These are phyloP conservation scores for Pelargonium citronellum DNA, from an alignment of 441 rosid genomes.

Conservation along the genomic window DNA sequence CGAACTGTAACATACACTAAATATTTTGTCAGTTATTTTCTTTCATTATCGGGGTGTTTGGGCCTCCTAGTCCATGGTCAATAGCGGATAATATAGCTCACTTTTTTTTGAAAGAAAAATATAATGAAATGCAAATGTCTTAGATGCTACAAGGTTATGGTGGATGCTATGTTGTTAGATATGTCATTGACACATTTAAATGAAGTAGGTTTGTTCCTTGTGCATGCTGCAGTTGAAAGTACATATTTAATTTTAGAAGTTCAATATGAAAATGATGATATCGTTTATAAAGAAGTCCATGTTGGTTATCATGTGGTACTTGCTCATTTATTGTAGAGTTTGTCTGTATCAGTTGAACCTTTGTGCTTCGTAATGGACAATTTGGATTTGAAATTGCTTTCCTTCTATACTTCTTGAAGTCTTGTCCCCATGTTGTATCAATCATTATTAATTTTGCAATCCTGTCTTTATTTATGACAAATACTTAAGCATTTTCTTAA, in stretches of 20 bases:
- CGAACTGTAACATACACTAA: not conserved
- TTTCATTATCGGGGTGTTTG: not conserved
- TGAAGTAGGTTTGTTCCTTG: not conserved
- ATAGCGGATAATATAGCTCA: not conserved
- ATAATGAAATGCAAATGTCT: not conserved
- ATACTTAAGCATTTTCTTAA: not conserved
- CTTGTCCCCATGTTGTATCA: not conserved
- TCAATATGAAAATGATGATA: not conserved
- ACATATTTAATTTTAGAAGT: not conserved
- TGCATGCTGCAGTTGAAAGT: too few relatives aligned
- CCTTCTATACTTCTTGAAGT: not conserved
- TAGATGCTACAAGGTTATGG: not conserved
- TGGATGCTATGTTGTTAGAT: not conserved
- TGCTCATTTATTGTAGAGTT: not conserved
- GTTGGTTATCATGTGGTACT: not conserved
- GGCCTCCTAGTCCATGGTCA: not conserved
- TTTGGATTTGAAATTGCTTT: not conserved
- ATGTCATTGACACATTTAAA: not conserved
- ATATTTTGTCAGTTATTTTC: not conserved
- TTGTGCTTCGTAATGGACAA: not conserved
- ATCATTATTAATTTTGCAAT: not conserved
- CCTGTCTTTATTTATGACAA: not conserved
- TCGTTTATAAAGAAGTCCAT: not conserved
- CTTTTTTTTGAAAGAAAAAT: not conserved
- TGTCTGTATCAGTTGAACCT: constrained; percentile 8